Evolutionary conservation across 805 yeast species (phyloP).

Genomic region (Hanseniaspora opuntiae): DNA sequence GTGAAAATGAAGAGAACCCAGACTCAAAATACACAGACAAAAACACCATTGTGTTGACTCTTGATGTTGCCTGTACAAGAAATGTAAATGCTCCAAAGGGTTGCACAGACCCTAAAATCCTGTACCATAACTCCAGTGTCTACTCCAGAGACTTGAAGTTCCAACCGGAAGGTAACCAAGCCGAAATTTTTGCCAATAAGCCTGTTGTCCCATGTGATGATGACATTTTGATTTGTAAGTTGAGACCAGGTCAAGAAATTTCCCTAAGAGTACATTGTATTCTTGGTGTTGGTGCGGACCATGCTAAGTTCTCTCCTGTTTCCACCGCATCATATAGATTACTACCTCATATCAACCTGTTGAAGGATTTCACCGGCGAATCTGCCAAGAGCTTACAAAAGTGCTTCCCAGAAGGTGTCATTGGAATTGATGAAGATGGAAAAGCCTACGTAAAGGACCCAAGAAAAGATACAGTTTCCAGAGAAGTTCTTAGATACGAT

Average conservation of each 20-base stretch:
- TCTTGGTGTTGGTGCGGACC: conserved; percentile 85
- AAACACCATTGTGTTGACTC: conserved; percentile 73
- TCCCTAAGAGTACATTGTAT: conserved; percentile 80
- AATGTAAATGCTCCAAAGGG: conserved; percentile 72
- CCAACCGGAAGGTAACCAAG: conserved; percentile 83
- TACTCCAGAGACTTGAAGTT: conserved; percentile 82
- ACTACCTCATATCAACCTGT: conserved; percentile 72
- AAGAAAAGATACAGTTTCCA: conserved; percentile 88
- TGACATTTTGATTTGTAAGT: conserved; percentile 75
- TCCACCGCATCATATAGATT: conserved; percentile 91
- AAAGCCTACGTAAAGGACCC: conserved; percentile 78
- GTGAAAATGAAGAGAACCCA: conserved; percentile 41
- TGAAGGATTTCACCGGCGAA: conserved; percentile 59
- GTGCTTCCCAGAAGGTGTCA: conserved; percentile 89
- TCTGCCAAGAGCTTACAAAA: conserved; percentile 67
- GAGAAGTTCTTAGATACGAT: conserved; percentile 88
- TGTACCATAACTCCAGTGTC: conserved; percentile 72
- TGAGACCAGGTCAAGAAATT: conserved; percentile 95
- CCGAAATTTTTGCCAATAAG: conserved; percentile 47
- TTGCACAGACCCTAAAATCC: conserved; percentile 66
- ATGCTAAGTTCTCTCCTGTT: conserved; percentile 95
- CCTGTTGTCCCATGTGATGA: conserved; percentile 77
- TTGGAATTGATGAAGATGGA: conserved; percentile 47
- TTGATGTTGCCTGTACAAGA: conserved; percentile 71
- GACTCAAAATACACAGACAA: conserved; percentile 55